phyloP scores from a whole-genome alignment of 108 stramenopile genomes.

The Mayamaea pseudoterrestris region DNA sequence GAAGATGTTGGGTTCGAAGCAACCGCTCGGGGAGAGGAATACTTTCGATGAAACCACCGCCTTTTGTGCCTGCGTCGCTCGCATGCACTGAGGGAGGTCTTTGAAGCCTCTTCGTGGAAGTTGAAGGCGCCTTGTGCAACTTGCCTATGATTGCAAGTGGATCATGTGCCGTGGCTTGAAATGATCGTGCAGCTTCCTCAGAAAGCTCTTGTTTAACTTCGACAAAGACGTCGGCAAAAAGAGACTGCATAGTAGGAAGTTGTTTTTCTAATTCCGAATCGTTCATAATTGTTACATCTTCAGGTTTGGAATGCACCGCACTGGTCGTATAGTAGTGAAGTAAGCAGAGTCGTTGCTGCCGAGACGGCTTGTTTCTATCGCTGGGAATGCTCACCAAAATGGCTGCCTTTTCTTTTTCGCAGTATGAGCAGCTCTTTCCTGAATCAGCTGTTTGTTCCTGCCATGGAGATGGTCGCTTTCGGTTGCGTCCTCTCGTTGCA shows the following conservation, averaged over 20 bases:
- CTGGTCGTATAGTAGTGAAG: slow-evolving; percentile 65
- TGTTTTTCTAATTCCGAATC: slow-evolving; percentile 26
- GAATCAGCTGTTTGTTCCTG: no score
- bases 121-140: slow-evolving; percentile 10
- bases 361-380: no score
- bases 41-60: slow-evolving; percentile 52
- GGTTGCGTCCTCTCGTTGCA: no score
- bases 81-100: slow-evolving; percentile 6
- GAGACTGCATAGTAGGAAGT: slow-evolving; percentile 37
- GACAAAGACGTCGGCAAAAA: slow-evolving; percentile 61
- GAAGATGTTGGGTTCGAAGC: slow-evolving; percentile 13
- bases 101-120: slow-evolving; percentile 11
- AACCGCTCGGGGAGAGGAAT: slow-evolving; percentile 36
- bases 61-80: slow-evolving; percentile 20
- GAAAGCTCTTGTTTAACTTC: slow-evolving; percentile 46
- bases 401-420: no score
- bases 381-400: no score
- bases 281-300: slow-evolving; percentile 22
- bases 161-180: slow-evolving; percentile 21
- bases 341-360: slow-evolving; percentile 37
- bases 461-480: no score
- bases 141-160: slow-evolving; percentile 32
- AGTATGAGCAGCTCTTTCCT: no score
- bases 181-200: slow-evolving; percentile 42
- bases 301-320: slow-evolving; percentile 30